Evolutionary conservation across 73 alveolate species (phyloP).

Genomic region (Paraurostyla sp.): DNA sequence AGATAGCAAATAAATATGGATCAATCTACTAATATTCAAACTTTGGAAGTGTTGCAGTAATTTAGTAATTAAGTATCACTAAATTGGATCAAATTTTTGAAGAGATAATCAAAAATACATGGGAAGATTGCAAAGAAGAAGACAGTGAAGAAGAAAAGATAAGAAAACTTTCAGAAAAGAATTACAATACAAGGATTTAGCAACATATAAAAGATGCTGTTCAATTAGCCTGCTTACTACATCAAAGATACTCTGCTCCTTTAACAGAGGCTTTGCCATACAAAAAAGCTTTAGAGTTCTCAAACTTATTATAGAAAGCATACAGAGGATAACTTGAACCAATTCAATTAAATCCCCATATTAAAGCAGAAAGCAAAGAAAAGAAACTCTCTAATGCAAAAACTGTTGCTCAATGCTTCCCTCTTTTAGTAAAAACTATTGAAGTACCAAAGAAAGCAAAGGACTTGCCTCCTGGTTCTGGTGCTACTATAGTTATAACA

Average conservation of each 20-base stretch:
- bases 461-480: conserved; percentile 70
- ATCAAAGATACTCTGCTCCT: conserved; percentile 68
- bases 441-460: not conserved
- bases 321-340: conserved; percentile 72
- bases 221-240: conserved; percentile 38
- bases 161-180: conserved; percentile 65
- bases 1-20: too few species aligned
- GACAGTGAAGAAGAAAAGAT: conserved; percentile 69
- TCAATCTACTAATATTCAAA: too few species aligned
- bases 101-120: conserved; percentile 53
- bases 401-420: conserved; percentile 59
- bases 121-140: conserved; percentile 68
- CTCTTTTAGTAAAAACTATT: conserved; percentile 44
- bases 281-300: conserved; percentile 68
- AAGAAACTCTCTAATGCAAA: conserved; percentile 46
- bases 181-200: conserved; percentile 52
- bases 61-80: not conserved
- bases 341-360: conserved; percentile 63
- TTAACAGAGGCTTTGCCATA: conserved; percentile 62
- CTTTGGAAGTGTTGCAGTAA: not conserved
- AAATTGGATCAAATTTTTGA: conserved; percentile 63
- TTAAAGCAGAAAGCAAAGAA: conserved; percentile 14
- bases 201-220: conserved; percentile 60
- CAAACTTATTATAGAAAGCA: conserved; percentile 62
- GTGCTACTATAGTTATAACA: conserved; percentile 63